Evolutionary conservation across 2,329 filamentous ascomycete species (phyloP), one percentile per base, ranked within the genome.

Genomic region (Ramichloridium luteum): DNA sequence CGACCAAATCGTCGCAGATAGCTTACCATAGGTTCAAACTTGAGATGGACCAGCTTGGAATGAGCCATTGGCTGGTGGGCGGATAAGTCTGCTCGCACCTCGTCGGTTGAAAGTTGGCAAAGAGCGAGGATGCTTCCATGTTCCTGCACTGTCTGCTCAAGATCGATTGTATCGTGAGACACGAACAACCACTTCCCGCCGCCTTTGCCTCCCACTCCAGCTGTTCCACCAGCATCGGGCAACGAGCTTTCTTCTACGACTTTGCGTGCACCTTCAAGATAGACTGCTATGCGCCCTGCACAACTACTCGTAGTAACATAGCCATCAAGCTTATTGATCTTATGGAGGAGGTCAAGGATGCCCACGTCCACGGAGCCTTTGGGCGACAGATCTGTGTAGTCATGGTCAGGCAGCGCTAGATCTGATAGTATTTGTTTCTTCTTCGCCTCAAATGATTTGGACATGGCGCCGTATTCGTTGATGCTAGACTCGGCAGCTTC

Each of bases 261-360:
- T 45, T 56, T 60, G 47, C 73, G 79, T 27, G 61, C 62, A 1
- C 86, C 86, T 59, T 94, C 88, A 1, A 92, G 63, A 50, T 92
- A 96, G 3, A 94, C 80, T 42, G 80, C 86, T 28, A 92, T 72
- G 31, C 88, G 68, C 1, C 88, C 88, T 2, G 84, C 81, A 54
- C 88, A 96, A 56, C 85, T 93, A 58, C 85, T 93, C 3, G 86
- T 94, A 2, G 88, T 94, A 18, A 92, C 84, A 25, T 86, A 70
- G 2, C 82, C 84, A 1, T 76, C 69, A 4, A 78, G 51, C 1
- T 48, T 54, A 56, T 96, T 96, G 53, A 96, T 78, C 44, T 80
- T 74, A 30, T 69, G 67, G 38, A 96, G 85, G 32, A 94, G 63
- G 13, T 76, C 67, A 28, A 77, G 70, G 43, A 96, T 85, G 1